Base-by-base conservation (phyloP, 768 basidiomycete genomes). In the Russula virescens region DNA sequence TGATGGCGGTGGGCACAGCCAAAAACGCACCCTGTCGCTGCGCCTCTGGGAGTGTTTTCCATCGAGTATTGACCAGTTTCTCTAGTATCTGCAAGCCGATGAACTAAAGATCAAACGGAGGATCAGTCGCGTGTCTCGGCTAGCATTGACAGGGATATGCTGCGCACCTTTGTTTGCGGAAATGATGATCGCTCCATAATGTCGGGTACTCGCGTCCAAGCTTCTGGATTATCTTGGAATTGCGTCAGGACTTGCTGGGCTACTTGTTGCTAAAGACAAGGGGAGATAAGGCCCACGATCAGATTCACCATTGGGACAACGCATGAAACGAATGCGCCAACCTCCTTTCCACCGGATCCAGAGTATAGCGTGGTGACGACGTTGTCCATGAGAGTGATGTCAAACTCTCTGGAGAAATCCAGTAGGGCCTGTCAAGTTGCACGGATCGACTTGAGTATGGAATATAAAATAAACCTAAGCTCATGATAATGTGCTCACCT, bases 1-100 rank as follows among this genome's bases (percentile, higher is more conserved):
- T 10, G 48, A 45, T 31, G 11, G 59, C 4, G 16, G 25, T 40
- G 47, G 35, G 16, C 55, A 40, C 35, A 58, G 50, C 4, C 7
- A 26, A 50, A 60, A 57, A 62, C 71, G 58, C 63, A 88, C 94
- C 94, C 81, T 90, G 89, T 68, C 95, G 82, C 72, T 99, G 95
- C 21, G 90, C 92, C 56, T 93, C 89, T 23, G 97, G 96, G 54
- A 99, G 77, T 38, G 94, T 89, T 77, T 94, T 95, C 97, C 97
- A 99, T 68, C 94, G 82, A 47, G 94, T 97, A 63, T 80, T 85
- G 74, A 99, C 93, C 63, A 99, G 80, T 76, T 89, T 98, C 76
- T 98, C 97, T 40, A 99, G 80, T 72, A 99, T 96, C 76, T 98
- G 95, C 57, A 98, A 79, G 46, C 93, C 96, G 72, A 99, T 94